Base-by-base conservation (phyloP, 192 early-diverging fungal genomes). In the Coemansia biformis region DNA sequence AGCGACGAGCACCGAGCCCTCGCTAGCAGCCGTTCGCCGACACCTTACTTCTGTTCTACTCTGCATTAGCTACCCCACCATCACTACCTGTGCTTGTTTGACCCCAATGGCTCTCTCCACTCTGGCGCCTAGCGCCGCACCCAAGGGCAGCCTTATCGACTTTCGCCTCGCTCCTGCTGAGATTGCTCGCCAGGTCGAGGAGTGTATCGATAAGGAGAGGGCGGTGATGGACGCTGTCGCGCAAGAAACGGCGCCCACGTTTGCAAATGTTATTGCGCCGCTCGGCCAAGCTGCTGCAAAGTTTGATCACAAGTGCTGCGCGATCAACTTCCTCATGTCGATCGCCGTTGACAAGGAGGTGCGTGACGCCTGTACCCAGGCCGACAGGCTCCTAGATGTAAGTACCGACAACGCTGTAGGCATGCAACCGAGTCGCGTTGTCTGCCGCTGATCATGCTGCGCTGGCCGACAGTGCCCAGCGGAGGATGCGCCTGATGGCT, bases 341-440 rank as follows among this genome's bases (percentile, higher is more conserved):
- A 41, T 57, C 21, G 60, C 62, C 35, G 14, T 53, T 9, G 66
- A 83, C 36, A 78, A 75, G 40, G 66, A 48, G 24, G 72, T 84
- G 0, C 74, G 84, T 21, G 78, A 80, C 14, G 84, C 84, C n/a
- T 66, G 79, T 8, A 68, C 69, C 13, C 75, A 75, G 5, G 82
- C 78, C 0, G 73, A 78, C 44, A 65, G 74, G 37, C 43, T 57
- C 8, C 56, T 76, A 8, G 38, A 52, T 40, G 50, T 52, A 52
- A 42, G 50, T 33, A 22, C 2, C 21, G 13, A 4, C 6, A 19
- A 46, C 11, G 3, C 24, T n/a, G 16, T 16, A 44, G 13, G 9
- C 31, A 31, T 13, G n/a, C n/a, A n/a, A n/a, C n/a, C n/a, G n/a
- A n/a, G n/a, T n/a, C n/a, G n/a, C n/a, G n/a, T n/a, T n/a, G n/a